phyloP scores from a whole-genome alignment of 2,329 filamentous ascomycete genomes.

The Fusarium guadeloupense region DNA sequence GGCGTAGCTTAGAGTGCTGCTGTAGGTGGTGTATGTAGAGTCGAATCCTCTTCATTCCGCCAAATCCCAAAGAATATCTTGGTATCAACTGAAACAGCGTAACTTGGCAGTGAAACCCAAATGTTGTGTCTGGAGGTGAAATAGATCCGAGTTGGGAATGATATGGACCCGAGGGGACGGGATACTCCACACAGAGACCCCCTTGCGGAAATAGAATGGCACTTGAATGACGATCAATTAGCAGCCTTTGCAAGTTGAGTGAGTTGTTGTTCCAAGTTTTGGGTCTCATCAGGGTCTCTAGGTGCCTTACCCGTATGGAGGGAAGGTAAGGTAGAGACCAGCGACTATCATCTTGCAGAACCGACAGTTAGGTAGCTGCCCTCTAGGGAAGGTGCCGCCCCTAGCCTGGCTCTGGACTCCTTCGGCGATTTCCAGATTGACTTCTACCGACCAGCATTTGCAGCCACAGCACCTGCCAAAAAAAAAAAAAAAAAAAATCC shows the following conservation, averaged over 20 bases:
- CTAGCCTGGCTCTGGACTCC: background rate
- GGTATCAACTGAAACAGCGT: background rate
- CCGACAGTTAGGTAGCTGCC: background rate
- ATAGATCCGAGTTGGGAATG: background rate
- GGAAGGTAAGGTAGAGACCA: background rate
- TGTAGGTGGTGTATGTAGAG: constrained; percentile 5
- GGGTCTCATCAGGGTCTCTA: no score
- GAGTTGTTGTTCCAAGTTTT: background rate
- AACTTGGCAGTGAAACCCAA: background rate
- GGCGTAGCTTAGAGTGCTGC: no score
- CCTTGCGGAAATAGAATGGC: constrained; percentile 21
- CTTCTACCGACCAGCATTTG: background rate
- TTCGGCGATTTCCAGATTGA: background rate
- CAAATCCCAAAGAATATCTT: background rate
- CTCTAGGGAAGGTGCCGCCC: background rate
- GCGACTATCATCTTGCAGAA: no score
- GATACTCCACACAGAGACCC: constrained; percentile 23
- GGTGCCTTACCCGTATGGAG: no score
- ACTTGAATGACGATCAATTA: constrained; percentile 1
- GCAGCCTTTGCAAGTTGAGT: background rate
- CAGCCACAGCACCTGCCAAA: constrained; percentile 6
- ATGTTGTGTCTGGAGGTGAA: background rate
- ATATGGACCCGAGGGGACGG: constrained; percentile 23
- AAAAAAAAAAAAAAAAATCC: background rate
- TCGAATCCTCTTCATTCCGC: constrained; percentile 4